These are phyloP conservation scores for Albugo candida DNA, from an alignment of 352 stramenopile genomes.

Conservation along the genomic window DNA sequence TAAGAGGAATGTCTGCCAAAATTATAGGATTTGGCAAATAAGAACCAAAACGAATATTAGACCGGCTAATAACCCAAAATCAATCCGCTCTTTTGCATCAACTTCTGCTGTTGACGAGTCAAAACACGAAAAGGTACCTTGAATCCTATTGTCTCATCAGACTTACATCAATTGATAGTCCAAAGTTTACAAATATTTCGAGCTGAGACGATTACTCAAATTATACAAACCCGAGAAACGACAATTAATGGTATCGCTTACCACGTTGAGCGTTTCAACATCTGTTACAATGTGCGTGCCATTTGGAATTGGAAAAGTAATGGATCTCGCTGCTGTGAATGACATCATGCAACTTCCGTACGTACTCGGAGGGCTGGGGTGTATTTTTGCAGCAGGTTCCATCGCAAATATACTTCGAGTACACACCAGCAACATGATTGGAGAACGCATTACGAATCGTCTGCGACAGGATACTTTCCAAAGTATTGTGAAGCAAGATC, in stretches of 20 bases:
- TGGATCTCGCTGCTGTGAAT: slow-evolving; percentile 39
- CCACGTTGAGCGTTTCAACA: slow-evolving; percentile 39
- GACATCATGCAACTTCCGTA: slow-evolving; percentile 20
- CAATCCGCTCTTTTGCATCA: too few relatives aligned
- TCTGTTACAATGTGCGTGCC: slow-evolving; percentile 58
- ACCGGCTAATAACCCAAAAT: too few relatives aligned
- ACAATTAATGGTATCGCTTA: slow-evolving; percentile 34
- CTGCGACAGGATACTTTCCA: slow-evolving; percentile 60
- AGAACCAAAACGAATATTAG: too few relatives aligned
- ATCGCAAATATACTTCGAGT: slow-evolving; percentile 54
- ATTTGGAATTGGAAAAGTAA: slow-evolving; percentile 66
- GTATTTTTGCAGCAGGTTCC: slow-evolving; percentile 44
- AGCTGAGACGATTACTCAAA: slow-evolving; percentile 20
- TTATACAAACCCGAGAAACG: slow-evolving; percentile 59
- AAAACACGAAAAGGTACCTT: too few relatives aligned
- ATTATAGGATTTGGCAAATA: too few relatives aligned
- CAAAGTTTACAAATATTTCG: slow-evolving; percentile 3
- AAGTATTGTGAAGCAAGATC: slow-evolving; percentile 71
- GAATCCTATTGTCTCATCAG: too few relatives aligned
- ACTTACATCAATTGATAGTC: too few relatives aligned
- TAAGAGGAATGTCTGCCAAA: too few relatives aligned
- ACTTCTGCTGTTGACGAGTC: too few relatives aligned
- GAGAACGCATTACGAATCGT: slow-evolving; percentile 62
- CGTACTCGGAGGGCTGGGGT: slow-evolving; percentile 32
- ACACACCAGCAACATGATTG: slow-evolving; percentile 73